Percentiles rank a stretch among this genome's conserved stretches.
These are phyloP conservation scores for Sclerotinia trifoliorum DNA, from an alignment of 2,329 filamentous ascomycete genomes.

Conservation along the genomic window DNA sequence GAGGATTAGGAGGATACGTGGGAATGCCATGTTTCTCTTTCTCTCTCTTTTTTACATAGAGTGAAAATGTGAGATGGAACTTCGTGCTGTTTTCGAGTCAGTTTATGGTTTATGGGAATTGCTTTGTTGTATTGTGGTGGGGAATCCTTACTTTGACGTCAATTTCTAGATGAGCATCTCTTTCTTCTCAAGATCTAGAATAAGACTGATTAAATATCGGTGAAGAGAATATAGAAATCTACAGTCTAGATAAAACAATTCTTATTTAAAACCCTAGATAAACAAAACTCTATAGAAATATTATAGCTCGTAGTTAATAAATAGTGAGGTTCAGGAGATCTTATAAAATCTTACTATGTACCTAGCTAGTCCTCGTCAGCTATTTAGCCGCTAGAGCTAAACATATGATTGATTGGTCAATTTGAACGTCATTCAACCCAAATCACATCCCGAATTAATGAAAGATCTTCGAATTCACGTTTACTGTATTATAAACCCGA, in stretches of 20 bases:
- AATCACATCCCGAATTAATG: not conserved
- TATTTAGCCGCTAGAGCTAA: not conserved
- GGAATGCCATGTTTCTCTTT: not conserved
- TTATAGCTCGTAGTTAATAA: not conserved
- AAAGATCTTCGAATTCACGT: not conserved
- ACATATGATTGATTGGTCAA: not conserved
- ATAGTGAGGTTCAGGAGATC: not conserved
- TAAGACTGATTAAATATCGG: not conserved
- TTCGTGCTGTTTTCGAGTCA: not conserved
- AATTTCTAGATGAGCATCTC: not conserved
- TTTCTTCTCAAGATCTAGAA: not conserved
- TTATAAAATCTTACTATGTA: not conserved
- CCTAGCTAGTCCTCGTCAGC: not conserved
- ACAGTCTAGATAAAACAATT: not conserved
- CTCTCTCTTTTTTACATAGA: too few relatives aligned
- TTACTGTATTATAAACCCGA: not conserved
- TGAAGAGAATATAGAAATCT: not conserved
- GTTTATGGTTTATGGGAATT: not conserved
- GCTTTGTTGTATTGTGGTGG: not conserved
- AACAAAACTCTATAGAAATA: too few relatives aligned
- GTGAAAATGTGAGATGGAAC: not conserved
- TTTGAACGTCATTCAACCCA: not conserved
- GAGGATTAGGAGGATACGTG: conserved; percentile 16
- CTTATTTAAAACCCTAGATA: too few relatives aligned
- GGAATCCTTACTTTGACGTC: not conserved